Base-by-base conservation (phyloP, 805 yeast species). In the Cyberlindnera xylosilytica region DNA sequence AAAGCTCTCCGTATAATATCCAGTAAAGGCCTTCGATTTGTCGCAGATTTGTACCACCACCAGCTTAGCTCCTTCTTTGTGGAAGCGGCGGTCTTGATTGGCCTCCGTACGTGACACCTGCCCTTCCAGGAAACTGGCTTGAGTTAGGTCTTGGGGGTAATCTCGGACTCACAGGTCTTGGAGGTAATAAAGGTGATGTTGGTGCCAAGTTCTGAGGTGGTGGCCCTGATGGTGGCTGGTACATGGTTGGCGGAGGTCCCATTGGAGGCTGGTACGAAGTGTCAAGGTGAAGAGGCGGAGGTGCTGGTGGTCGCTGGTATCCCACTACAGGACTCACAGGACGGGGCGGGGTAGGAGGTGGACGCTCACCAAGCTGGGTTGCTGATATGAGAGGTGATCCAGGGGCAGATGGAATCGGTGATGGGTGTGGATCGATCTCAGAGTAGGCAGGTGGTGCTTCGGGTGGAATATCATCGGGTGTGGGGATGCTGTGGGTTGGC, bases 381-480 rank as follows among this genome's bases (percentile, higher is more conserved):
- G 31, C 11, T 15, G 17, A 11, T 5, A 27, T 41, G 6, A 26
- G 23, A n/a, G 37, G 44, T 15, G 32, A 29, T 9, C 19, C 18
- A 5, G 32, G 32, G 4, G 32, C 32, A 29, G 39, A 41, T n/a
- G 31, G 23, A 11, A 20, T 9, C 22, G 44, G 39, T 2, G 39
- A 42, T 2, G 46, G 50, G 38, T 37, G 31, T 31, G 64, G 52
- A 9, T 63, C 60, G 19, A 61, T 49, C 35, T 60, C 66, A 1
- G 66, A 53, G 43, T 68, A 68, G 6, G 58, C 60, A 2, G 73
- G 73, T 3, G 72, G 72, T 5, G 61, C 63, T 31, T 58, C 65
- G 4, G 24, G 19, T 0, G 48, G 27, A 17, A 33, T 11, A 9
- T 34, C 23, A 15, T 31, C 16, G 8, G 6, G 48, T 1, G 38